Evolutionary conservation across 2,329 filamentous ascomycete genomes (phyloP).

Genomic region (Claviceps fusiformis): DNA sequence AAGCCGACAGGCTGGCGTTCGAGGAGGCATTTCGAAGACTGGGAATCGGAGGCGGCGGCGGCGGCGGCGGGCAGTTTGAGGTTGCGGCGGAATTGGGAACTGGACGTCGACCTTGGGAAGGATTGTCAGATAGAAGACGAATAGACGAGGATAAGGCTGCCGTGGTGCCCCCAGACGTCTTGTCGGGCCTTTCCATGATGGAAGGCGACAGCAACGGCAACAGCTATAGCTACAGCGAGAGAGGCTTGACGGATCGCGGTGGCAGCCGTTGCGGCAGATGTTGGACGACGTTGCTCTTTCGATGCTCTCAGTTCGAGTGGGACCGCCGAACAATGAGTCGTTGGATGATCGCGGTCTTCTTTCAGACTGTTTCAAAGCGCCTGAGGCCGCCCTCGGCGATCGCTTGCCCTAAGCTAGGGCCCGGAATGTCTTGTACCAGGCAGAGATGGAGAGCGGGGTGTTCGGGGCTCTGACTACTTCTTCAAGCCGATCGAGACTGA

Average conservation of each 20-base stretch:
- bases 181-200: conserved; percentile 23
- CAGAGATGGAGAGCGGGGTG: not conserved
- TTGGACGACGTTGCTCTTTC: conserved; percentile 1
- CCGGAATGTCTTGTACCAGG: conserved; percentile 11
- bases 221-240: not conserved
- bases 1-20: conserved; percentile 33
- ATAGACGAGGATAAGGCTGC: conserved; percentile 14
- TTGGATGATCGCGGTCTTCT: conserved; percentile 5
- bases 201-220: conserved; percentile 8
- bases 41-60: conserved; percentile 33
- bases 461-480: not conserved
- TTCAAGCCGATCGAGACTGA: conserved; percentile 20
- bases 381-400: conserved; percentile 8
- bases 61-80: conserved; percentile 26
- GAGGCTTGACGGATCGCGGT: conserved; percentile 1
- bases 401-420: conserved; percentile 8
- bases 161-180: conserved; percentile 14
- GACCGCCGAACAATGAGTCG: not conserved
- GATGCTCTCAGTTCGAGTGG: not conserved
- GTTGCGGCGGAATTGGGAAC: conserved; percentile 24
- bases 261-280: conserved; percentile 4
- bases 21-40: conserved; percentile 33
- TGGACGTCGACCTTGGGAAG: conserved; percentile 24
- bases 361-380: conserved; percentile 16
- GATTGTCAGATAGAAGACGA: conserved; percentile 28